Evolutionary conservation across 108 stramenopile genomes (phyloP).

Genomic region (Nitzschia sp.): DNA sequence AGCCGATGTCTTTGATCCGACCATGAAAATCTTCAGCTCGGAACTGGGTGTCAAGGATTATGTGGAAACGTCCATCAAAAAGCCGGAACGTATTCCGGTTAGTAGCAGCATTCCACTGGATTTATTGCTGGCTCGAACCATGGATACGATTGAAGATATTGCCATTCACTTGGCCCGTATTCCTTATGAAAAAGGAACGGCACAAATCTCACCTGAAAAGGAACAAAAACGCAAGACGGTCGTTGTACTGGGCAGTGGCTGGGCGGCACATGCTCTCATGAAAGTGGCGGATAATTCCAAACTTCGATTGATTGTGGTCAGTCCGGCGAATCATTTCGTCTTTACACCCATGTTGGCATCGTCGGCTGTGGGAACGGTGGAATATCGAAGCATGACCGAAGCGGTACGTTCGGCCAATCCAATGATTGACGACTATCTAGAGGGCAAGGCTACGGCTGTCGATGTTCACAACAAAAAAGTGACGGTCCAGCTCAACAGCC

Average conservation of each 20-base stretch:
- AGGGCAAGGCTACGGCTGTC: constrained; percentile 49
- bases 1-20: neutral
- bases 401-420: constrained; percentile 59
- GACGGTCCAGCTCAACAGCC: constrained; percentile 49
- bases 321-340: constrained; percentile 73
- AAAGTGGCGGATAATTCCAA: constrained; percentile 64
- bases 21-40: neutral
- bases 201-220: neutral
- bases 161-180: constrained; percentile 40
- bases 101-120: constrained; percentile 16
- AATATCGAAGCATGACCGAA: constrained; percentile 76
- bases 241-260: constrained; percentile 87
- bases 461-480: constrained; percentile 44
- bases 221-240: constrained; percentile 32
- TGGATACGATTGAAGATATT: constrained; percentile 64
- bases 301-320: constrained; percentile 63
- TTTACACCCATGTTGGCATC: constrained; percentile 81
- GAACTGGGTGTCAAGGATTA: neutral
- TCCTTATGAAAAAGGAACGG: constrained; percentile 6
- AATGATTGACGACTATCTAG: constrained; percentile 50
- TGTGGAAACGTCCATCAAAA: neutral
- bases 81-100: neutral
- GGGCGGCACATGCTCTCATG: constrained; percentile 76
- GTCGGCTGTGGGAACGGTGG: constrained; percentile 68
- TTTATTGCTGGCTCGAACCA: constrained; percentile 41